A percentile compares a stretch with the other conserved stretches of the same genome.
phyloP scores from a whole-genome alignment of 1,284 basidiomycete genomes.

The Microbotryum intermedium region DNA sequence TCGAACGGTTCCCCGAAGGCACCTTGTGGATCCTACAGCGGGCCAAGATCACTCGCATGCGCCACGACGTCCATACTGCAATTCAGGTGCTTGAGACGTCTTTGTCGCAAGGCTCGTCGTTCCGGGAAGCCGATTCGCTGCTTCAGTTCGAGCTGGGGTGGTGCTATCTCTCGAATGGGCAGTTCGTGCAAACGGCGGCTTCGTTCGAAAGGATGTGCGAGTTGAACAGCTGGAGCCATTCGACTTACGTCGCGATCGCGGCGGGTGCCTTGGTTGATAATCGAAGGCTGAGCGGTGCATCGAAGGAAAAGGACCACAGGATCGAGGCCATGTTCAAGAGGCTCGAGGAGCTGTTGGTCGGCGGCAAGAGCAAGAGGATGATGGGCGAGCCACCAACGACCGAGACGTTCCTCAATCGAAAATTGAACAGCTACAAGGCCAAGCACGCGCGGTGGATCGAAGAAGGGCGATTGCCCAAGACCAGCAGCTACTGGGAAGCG shows the following conservation, averaged over 20 bases:
- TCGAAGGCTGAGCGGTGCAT: not conserved
- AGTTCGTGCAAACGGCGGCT: slow-evolving; percentile 22
- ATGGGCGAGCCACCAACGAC: slow-evolving; percentile 27
- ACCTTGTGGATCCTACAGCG: slow-evolving; percentile 32
- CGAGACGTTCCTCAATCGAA: slow-evolving; percentile 25
- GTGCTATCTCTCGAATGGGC: slow-evolving; percentile 24
- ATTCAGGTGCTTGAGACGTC: slow-evolving; percentile 18
- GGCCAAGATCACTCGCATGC: slow-evolving; percentile 28
- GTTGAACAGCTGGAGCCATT: slow-evolving; percentile 30
- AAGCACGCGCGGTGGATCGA: slow-evolving; percentile 26
- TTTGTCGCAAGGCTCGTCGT: slow-evolving; percentile 13
- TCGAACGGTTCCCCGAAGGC: slow-evolving; percentile 24
- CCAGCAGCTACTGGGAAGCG: slow-evolving; percentile 22
- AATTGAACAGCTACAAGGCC: slow-evolving; percentile 18
- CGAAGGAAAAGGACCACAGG: slow-evolving; percentile 13
- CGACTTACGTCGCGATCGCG: slow-evolving; percentile 28
- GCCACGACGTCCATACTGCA: slow-evolving; percentile 16
- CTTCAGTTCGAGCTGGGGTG: slow-evolving; percentile 33
- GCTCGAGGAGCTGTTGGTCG: slow-evolving; percentile 21
- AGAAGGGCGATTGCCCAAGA: slow-evolving; percentile 7
- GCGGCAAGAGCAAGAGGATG: slow-evolving; percentile 12
- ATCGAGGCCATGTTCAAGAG: slow-evolving; percentile 12
- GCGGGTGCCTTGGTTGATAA: slow-evolving; percentile 28
- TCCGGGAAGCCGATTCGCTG: slow-evolving; percentile 31
- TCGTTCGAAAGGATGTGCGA: slow-evolving; percentile 26